Evolutionary conservation across 306 rosid species (phyloP).

Genomic region (Oemleria cerasiformis): DNA sequence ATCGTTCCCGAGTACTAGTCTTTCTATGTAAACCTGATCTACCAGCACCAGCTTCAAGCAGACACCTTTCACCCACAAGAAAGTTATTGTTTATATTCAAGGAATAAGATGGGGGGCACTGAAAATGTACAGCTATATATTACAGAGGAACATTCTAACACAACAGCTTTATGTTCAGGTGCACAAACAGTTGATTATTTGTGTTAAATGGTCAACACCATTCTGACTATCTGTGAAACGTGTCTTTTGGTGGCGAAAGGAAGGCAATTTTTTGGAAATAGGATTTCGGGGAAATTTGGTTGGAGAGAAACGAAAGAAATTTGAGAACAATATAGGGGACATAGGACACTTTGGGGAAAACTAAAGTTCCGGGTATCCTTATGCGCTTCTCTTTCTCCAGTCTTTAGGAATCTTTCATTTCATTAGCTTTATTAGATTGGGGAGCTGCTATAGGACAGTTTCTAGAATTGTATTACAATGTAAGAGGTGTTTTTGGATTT

Average conservation of each 20-base stretch:
- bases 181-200: background rate
- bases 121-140: background rate
- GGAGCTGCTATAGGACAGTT: background rate
- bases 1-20: conserved; percentile 39
- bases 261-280: background rate
- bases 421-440: background rate
- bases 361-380: background rate
- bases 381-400: background rate
- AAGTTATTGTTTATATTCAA: background rate
- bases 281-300: background rate
- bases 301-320: background rate
- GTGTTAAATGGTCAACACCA: background rate
- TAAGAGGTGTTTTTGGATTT: background rate
- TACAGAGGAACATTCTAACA: background rate
- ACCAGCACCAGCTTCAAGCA: conserved; percentile 32
- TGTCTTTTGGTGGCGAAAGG: background rate
- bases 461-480: background rate
- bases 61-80: conserved; percentile 32
- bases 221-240: too few species aligned
- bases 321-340: background rate
- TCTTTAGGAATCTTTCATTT: background rate
- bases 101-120: background rate
- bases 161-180: background rate
- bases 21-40: conserved; percentile 43
- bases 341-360: background rate